Percentiles rank a stretch among this genome's conserved stretches.
Evolutionary conservation across 768 basidiomycete genomes (phyloP).

Genomic region (Tricholoma furcatifolium): DNA sequence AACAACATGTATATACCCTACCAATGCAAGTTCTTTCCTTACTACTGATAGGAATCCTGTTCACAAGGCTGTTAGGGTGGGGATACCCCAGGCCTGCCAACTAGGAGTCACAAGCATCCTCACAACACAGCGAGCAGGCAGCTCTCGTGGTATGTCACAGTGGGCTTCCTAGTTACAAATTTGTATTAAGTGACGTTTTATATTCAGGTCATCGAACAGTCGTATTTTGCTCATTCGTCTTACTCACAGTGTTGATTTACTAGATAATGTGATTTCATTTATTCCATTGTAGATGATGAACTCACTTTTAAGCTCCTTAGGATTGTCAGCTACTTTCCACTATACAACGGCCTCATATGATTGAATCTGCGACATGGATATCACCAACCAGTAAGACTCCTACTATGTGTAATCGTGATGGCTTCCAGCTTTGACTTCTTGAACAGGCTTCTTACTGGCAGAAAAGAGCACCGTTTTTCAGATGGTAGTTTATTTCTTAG

Average conservation of each 20-base stretch:
- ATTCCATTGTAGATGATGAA: not conserved
- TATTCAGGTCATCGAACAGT: constrained; percentile 6
- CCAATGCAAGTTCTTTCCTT: not conserved
- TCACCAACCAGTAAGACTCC: not conserved
- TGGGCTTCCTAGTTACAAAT: no score
- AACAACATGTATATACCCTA: constrained; percentile 4
- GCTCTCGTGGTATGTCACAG: constrained; percentile 9
- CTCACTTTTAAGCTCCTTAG: not conserved
- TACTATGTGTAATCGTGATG: not conserved
- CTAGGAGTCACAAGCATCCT: not conserved
- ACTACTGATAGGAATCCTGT: no score
- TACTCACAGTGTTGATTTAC: constrained; percentile 9
- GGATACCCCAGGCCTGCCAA: not conserved
- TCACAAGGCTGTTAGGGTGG: not conserved
- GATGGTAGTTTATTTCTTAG: constrained; percentile 6
- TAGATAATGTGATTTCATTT: constrained; percentile 2
- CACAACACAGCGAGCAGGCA: constrained; percentile 2
- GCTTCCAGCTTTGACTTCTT: not conserved
- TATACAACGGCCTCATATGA: constrained; percentile 8
- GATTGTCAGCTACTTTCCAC: not conserved
- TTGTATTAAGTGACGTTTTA: not conserved
- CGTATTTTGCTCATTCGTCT: constrained; percentile 10
- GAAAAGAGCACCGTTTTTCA: constrained; percentile 12
- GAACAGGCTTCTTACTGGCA: constrained; percentile 10
- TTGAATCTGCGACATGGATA: constrained; percentile 12